Conservation (phyloP, 2,329 filamentous ascomycete genomes). For the Aspergillus sp. region DNA sequence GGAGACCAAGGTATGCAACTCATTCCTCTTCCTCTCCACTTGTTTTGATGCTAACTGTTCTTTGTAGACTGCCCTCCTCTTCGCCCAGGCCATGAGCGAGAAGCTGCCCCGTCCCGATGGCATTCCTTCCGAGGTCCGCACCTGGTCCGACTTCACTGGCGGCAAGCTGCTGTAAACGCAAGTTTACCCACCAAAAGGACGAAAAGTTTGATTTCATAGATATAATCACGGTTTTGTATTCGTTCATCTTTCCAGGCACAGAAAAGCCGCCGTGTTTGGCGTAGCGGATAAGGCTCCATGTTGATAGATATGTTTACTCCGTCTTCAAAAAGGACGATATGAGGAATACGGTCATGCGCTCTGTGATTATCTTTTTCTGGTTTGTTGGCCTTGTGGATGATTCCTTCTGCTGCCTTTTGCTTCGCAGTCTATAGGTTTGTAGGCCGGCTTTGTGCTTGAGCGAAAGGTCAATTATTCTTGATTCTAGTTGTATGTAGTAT, state of each 20-base stretch:
- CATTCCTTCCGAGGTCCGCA: constrained; percentile 85
- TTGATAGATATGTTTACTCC: constrained; percentile 36
- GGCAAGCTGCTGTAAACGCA: constrained; percentile 54
- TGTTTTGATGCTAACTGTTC: constrained; percentile 28
- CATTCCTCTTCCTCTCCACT: neutral
- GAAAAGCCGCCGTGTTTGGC: constrained; percentile 27
- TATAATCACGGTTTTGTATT: constrained; percentile 23
- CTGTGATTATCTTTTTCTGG: constrained; percentile 12
- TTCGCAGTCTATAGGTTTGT: constrained; percentile 22
- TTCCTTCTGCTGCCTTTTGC: constrained; percentile 16
- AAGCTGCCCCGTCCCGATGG: constrained; percentile 88
- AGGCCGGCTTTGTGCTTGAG: constrained; percentile 31
- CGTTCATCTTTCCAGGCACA: constrained; percentile 19
- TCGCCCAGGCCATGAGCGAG: constrained; percentile 94
- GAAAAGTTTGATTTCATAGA: constrained; percentile 26
- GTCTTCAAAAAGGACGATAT: constrained; percentile 13
- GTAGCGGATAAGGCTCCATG: constrained; percentile 31
- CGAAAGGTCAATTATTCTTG: constrained; percentile 29
- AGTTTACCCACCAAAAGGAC: constrained; percentile 6
- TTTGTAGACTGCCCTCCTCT: constrained; percentile 83
- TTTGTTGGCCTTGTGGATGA: constrained; percentile 17
- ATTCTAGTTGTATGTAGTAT: constrained; percentile 20
- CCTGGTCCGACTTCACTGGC: constrained; percentile 94
- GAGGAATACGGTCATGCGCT: constrained; percentile 18
- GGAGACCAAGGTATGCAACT: constrained; percentile 84